phyloP scores from a whole-genome alignment of 1,284 basidiomycete genomes.

The Inonotus hispidus region DNA sequence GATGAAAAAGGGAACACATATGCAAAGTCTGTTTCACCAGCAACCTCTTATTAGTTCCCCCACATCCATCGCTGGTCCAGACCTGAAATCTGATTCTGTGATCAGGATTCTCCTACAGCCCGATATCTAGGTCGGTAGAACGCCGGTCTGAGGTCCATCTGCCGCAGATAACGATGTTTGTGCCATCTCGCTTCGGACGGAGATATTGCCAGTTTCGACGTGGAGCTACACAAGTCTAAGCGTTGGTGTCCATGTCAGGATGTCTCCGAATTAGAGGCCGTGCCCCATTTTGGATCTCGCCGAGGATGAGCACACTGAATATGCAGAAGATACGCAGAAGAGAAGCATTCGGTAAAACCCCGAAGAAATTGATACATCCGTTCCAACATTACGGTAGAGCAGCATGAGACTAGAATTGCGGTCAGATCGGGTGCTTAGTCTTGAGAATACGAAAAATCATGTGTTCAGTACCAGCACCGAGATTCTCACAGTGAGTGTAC shows the following conservation, averaged over 20 bases:
- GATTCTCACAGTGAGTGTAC: neutral
- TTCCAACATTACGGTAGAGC: slow-evolving; percentile 15
- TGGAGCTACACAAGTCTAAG: too few species aligned
- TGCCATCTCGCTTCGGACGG: slow-evolving; percentile 19
- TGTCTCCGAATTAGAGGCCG: too few species aligned
- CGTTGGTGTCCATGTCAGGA: too few species aligned
- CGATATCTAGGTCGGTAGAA: neutral
- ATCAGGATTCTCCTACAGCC: too few species aligned
- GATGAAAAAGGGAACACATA: too few species aligned
- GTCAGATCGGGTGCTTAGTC: slow-evolving; percentile 8
- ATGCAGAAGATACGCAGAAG: slow-evolving; percentile 3
- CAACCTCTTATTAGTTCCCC: too few species aligned
- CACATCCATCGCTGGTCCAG: too few species aligned
- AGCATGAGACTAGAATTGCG: slow-evolving; percentile 16
- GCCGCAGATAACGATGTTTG: too few species aligned
- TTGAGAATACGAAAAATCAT: slow-evolving; percentile 15
- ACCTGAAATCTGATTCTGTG: too few species aligned
- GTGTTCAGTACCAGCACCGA: slow-evolving; percentile 20
- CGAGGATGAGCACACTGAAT: neutral
- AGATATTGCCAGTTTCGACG: slow-evolving; percentile 5
- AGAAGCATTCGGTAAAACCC: slow-evolving; percentile 22
- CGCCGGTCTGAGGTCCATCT: slow-evolving; percentile 19
- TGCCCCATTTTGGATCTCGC: neutral
- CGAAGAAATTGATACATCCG: slow-evolving; percentile 22
- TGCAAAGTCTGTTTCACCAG: too few species aligned